A percentile compares a stretch with the other conserved stretches of the same genome.
phyloP scores from a whole-genome alignment of 352 stramenopile genomes.

The Phytophthora fragariaefolia region DNA sequence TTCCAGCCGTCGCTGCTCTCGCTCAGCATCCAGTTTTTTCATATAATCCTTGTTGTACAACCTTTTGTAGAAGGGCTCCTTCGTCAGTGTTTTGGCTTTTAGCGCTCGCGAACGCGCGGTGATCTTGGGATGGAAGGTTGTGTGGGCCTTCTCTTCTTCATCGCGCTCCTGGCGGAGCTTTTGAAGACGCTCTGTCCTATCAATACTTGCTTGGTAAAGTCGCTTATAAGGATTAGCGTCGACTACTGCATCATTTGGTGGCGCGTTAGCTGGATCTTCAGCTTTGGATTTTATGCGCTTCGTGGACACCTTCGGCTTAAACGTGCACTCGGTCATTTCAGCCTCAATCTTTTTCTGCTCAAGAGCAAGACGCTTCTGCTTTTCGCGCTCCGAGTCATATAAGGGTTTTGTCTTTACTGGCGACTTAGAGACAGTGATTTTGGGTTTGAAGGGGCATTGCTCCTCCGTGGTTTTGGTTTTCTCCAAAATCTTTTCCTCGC shows the following conservation, averaged over 20 bases:
- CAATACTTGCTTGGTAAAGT: conserved; percentile 70
- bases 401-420: conserved; percentile 60
- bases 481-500: conserved; percentile 72
- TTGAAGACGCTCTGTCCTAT: conserved; percentile 63
- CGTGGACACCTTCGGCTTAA: conserved; percentile 66
- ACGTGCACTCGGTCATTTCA: conserved; percentile 70
- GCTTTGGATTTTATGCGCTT: conserved; percentile 52
- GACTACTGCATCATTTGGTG: conserved; percentile 12
- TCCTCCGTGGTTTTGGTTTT: conserved; percentile 60
- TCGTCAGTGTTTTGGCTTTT: conserved; percentile 37
- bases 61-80: conserved; percentile 76
- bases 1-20: conserved; percentile 79
- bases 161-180: conserved; percentile 73
- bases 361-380: conserved; percentile 68
- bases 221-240: conserved; percentile 64
- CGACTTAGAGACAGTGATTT: conserved; percentile 72
- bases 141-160: conserved; percentile 59
- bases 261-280: conserved; percentile 14
- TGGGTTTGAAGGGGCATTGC: conserved; percentile 80
- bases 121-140: conserved; percentile 74
- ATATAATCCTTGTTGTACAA: conserved; percentile 83
- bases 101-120: conserved; percentile 30
- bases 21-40: conserved; percentile 64
- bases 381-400: conserved; percentile 76
- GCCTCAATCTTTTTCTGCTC: conserved; percentile 79